Percentiles rank a stretch among this genome's conserved stretches.
phyloP scores from a whole-genome alignment of 1,284 basidiomycete genomes.

The Porodaedalea pini region DNA sequence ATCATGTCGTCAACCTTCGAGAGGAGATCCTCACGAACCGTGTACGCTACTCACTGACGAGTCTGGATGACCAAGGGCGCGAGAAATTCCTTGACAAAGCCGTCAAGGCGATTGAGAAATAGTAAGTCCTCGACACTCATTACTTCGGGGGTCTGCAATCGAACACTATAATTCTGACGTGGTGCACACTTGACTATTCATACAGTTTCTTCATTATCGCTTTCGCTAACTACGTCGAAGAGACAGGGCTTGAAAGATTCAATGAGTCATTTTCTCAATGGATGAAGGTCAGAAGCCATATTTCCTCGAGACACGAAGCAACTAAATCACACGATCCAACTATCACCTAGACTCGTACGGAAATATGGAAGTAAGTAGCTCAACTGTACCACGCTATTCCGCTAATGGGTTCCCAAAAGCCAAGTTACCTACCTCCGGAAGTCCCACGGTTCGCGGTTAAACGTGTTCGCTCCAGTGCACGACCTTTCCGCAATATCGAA shows the following conservation, averaged over 20 bases:
- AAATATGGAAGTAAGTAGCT: constrained; percentile 85
- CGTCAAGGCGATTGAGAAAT: constrained; percentile 74
- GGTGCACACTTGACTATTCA: not conserved
- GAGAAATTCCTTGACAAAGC: constrained; percentile 60
- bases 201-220: constrained; percentile 90
- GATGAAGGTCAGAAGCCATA: constrained; percentile 61
- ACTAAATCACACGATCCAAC: not conserved
- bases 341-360: constrained; percentile 64
- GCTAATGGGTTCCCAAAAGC: constrained; percentile 36
- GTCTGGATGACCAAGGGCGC: constrained; percentile 64
- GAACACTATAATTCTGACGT: not conserved
- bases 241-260: constrained; percentile 56
- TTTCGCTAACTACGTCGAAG: constrained; percentile 89
- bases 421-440: constrained; percentile 85
- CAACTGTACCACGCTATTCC: not conserved
- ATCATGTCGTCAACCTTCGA: constrained; percentile 86
- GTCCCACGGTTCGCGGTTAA: constrained; percentile 71
- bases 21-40: constrained; percentile 85
- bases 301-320: not conserved
- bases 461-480: constrained; percentile 84
- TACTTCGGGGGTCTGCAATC: too few relatives aligned
- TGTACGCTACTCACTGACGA: constrained; percentile 80
- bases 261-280: constrained; percentile 80
- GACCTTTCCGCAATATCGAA: constrained; percentile 80
- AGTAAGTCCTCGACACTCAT: constrained; percentile 57